Evolutionary conservation across 2,329 filamentous ascomycete genomes (phyloP).

Genomic region (Pestalotiopsis sp.): DNA sequence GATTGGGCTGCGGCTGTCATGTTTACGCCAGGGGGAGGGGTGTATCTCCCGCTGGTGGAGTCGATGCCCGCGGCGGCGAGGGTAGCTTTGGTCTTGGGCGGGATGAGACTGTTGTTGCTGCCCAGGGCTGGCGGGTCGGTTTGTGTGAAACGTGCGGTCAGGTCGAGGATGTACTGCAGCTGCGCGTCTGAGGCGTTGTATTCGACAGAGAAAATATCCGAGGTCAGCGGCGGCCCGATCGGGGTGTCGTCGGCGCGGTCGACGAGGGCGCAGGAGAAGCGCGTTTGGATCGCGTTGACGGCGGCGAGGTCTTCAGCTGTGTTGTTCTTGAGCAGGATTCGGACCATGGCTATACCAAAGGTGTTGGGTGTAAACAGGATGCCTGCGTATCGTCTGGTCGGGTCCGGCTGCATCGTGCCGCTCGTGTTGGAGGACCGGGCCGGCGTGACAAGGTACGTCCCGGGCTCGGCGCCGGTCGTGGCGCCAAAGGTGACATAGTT

Average conservation of each 20-base stretch:
- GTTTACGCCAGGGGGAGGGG: neutral
- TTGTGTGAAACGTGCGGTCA: no score
- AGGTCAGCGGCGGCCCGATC: neutral
- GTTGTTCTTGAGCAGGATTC: neutral
- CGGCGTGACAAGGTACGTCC: neutral
- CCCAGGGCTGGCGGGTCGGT: no score
- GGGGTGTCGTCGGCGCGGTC: neutral
- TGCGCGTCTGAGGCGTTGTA: neutral
- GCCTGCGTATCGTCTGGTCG: neutral
- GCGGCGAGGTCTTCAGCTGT: neutral
- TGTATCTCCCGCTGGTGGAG: neutral
- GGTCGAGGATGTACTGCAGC: neutral
- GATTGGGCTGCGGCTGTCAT: neutral
- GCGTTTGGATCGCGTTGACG: neutral
- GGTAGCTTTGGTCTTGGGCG: no score
- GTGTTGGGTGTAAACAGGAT: neutral
- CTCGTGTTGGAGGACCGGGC: neutral
- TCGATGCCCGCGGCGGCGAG: neutral
- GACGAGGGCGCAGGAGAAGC: neutral
- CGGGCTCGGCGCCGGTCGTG: neutral
- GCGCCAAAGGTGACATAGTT: neutral
- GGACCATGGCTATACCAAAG: neutral
- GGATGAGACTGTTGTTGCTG: no score
- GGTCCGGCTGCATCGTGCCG: neutral
- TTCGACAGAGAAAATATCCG: neutral